Evolutionary conservation across 1,139 yeast genomes (phyloP), one percentile per base, ranked within the genome.

Genomic region (Kodamaea sp.): DNA sequence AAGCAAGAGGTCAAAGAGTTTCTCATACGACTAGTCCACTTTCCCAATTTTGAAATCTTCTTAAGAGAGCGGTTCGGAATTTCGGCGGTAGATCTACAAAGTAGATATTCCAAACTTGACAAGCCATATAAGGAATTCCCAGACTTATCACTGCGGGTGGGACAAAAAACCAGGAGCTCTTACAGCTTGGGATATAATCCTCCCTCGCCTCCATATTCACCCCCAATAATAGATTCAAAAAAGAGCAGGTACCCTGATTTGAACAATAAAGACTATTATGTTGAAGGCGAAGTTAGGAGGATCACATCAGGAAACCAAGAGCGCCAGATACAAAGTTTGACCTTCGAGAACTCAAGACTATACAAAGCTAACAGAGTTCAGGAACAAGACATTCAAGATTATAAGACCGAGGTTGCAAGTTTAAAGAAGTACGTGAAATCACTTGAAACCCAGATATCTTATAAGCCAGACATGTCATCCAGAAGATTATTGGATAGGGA

Each of bases 1-100:
- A 56, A 53, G 35, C 31, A 33, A 4, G 70, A 65, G 22, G 48
- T 65, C 16, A 44, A 46, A 29, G 48, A 46, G 22, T 67, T 69
- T 39, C 29, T 70, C 10, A 44, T 59, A 23, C 54, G 53, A 20
- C 48, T 68, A 27, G 66, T 59, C 2, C 53, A 53, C 5, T 44
- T 46, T 22, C 24, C 39, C 8, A 44, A 50, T 13, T 49, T 66
- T 32, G 54, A 49, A 18, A 47, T 40, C 20, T 58, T 65, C 27
- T 41, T 68, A 7, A 37, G 38, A 4, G 58, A 54, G 3, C 43
- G 70, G 32, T 50, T 54, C 7, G 51, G 55, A 2, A 36, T 60
- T 7, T 39, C 53, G 1, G 33, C 35, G 15, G 9, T 20, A 5
- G 57, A 47, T 16, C 31, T 54, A 11, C 30, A 23, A 22, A 18